phyloP scores from a whole-genome alignment of 371 early-diverging fungal species.

The Basidiobolus meristosporus region DNA sequence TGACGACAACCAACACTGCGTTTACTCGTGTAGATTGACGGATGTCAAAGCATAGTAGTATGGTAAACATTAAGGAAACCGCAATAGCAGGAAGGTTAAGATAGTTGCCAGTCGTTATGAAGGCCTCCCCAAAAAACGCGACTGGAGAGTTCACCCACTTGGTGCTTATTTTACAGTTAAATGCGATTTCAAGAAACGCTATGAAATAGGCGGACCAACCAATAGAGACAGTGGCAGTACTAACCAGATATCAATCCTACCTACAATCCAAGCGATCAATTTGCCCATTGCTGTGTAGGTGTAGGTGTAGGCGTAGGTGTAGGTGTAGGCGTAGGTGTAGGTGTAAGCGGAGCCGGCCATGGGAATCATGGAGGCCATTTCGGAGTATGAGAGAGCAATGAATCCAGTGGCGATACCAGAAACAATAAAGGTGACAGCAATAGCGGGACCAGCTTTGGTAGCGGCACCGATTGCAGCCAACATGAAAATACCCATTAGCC shows the following conservation, averaged over 20 bases:
- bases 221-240: constrained; percentile 39
- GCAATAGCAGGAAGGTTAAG: no score
- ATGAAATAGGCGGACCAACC: constrained; percentile 74
- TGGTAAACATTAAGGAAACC: no score
- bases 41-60: no score
- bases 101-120: no score
- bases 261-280: no score
- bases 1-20: constrained; percentile 42
- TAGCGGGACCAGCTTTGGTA: constrained; percentile 54
- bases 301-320: no score
- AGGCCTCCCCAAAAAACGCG: no score
- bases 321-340: no score
- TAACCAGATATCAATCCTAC: constrained; percentile 59
- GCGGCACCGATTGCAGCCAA: constrained; percentile 41
- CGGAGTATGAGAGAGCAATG: constrained; percentile 63
- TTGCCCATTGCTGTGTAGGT: no score
- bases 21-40: constrained; percentile 51
- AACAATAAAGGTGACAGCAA: constrained; percentile 56
- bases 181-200: no score
- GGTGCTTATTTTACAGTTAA: no score
- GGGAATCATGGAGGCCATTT: constrained; percentile 67
- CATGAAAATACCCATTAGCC: constrained; percentile 25
- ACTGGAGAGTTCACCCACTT: no score
- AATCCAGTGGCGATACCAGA: constrained; percentile 50
- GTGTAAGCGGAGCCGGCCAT: constrained; percentile 69